Conservation (phyloP, 129 eudicot genomes). For the Pulicaria dysenterica region DNA sequence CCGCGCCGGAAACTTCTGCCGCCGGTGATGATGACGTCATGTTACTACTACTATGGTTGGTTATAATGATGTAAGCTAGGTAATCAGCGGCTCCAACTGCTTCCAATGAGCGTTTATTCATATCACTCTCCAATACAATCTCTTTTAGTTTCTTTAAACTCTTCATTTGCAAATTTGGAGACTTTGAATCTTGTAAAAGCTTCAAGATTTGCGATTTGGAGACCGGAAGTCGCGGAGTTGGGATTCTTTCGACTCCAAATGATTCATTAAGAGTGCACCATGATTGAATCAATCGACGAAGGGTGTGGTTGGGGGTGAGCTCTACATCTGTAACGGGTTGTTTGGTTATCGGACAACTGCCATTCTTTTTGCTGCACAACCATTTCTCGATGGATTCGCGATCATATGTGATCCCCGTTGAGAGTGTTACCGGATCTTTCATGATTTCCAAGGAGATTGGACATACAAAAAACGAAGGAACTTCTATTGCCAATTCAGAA, state of each 20-base stretch:
- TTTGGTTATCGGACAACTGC: slow-evolving; percentile 37
- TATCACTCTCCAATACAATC: slow-evolving; percentile 8
- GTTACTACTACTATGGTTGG: background rate
- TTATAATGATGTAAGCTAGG: slow-evolving; percentile 23
- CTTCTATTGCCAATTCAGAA: background rate
- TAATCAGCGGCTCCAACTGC: slow-evolving; percentile 27
- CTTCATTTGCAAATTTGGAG: slow-evolving; percentile 9
- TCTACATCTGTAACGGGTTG: slow-evolving; percentile 16
- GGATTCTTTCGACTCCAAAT: slow-evolving; percentile 18
- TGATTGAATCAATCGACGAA: slow-evolving; percentile 38
- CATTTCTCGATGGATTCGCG: slow-evolving; percentile 35
- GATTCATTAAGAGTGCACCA: slow-evolving; percentile 40
- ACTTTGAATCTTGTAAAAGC: slow-evolving; percentile 22
- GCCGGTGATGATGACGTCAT: background rate
- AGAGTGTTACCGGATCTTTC: slow-evolving; percentile 37
- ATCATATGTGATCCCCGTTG: slow-evolving; percentile 44
- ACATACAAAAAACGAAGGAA: slow-evolving; percentile 32
- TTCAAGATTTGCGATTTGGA: slow-evolving; percentile 10
- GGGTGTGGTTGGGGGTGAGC: slow-evolving; percentile 42
- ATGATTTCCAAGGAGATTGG: slow-evolving; percentile 43
- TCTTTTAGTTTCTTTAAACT: slow-evolving; percentile 20
- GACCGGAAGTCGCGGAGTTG: slow-evolving; percentile 23
- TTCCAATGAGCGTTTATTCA: slow-evolving; percentile 33
- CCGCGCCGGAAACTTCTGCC: background rate
- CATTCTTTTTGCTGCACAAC: slow-evolving; percentile 22